These are phyloP conservation scores for Juglanconis oblonga DNA, from an alignment of 2,329 filamentous ascomycete genomes.

Conservation along the genomic window DNA sequence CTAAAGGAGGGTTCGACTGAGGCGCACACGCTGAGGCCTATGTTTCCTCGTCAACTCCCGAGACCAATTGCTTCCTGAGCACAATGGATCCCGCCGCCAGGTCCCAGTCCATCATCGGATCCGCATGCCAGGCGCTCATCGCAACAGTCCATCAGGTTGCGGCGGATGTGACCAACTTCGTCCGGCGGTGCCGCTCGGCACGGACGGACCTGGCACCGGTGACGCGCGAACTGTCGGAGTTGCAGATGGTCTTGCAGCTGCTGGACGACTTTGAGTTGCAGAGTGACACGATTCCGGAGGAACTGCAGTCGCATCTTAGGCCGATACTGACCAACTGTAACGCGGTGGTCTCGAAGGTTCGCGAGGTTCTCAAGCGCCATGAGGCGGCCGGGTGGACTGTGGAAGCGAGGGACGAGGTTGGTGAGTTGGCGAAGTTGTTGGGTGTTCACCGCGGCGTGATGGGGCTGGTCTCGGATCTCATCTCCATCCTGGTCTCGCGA, in stretches of 20 bases:
- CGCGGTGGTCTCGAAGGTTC: constrained; percentile 16
- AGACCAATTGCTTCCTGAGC: no score
- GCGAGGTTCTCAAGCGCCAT: constrained; percentile 17
- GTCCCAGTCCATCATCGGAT: constrained; percentile 12
- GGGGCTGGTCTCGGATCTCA: constrained; percentile 18
- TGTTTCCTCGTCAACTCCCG: no score
- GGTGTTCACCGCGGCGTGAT: constrained; percentile 20
- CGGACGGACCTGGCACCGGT: constrained; percentile 21
- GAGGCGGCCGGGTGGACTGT: constrained; percentile 15
- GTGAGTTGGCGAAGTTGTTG: constrained; percentile 19
- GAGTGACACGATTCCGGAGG: constrained; percentile 13
- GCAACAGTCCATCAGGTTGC: constrained; percentile 19
- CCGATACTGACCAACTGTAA: constrained; percentile 22
- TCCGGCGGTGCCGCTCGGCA: constrained; percentile 22
- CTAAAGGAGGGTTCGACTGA: no score
- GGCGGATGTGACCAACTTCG: constrained; percentile 20
- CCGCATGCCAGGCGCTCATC: constrained; percentile 20
- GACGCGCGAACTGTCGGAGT: constrained; percentile 22
- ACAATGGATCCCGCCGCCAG: constrained; percentile 5
- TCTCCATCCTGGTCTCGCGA: constrained; percentile 15
- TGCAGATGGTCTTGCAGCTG: constrained; percentile 22
- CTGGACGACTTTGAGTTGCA: constrained; percentile 20
- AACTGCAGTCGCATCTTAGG: constrained; percentile 20
- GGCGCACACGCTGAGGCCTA: no score
- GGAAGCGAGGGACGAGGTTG: constrained; percentile 18